Evolutionary conservation across 306 rosid species (phyloP).

Genomic region (Coriaria nepalensis): DNA sequence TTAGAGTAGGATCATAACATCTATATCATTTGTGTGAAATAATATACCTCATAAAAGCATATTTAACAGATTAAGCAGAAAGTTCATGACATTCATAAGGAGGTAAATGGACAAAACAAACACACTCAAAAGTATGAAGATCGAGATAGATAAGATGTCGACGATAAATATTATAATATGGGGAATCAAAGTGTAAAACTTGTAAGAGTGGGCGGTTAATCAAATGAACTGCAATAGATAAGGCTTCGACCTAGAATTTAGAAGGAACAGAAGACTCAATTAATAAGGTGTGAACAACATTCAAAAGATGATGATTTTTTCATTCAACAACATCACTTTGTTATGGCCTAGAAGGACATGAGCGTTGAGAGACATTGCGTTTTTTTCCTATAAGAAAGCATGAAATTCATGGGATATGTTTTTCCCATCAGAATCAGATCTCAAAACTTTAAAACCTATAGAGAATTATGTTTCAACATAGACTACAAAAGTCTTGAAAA

Average conservation of each 20-base stretch:
- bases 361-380: neutral
- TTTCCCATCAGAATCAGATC: neutral
- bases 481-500: conserved; percentile 1
- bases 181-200: neutral
- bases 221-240: neutral
- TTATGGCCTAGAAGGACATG: conserved; percentile 4
- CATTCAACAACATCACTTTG: neutral
- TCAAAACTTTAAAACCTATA: neutral
- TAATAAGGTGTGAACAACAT: neutral
- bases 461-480: conserved; percentile 6
- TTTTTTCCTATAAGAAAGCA: neutral
- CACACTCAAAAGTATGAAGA: neutral
- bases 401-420: conserved; percentile 1
- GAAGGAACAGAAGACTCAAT: neutral
- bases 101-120: neutral
- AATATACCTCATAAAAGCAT: neutral
- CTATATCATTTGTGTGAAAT: neutral
- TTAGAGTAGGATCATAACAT: neutral
- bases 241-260: neutral
- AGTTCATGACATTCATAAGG: neutral
- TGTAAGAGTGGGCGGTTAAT: conserved; percentile 1
- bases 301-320: neutral
- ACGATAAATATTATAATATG: too few species aligned
- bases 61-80: neutral
- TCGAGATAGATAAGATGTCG: neutral